Evolutionary conservation across 163 green algal species (phyloP).

Genomic region (Coccomyxa subellipsoidea): DNA sequence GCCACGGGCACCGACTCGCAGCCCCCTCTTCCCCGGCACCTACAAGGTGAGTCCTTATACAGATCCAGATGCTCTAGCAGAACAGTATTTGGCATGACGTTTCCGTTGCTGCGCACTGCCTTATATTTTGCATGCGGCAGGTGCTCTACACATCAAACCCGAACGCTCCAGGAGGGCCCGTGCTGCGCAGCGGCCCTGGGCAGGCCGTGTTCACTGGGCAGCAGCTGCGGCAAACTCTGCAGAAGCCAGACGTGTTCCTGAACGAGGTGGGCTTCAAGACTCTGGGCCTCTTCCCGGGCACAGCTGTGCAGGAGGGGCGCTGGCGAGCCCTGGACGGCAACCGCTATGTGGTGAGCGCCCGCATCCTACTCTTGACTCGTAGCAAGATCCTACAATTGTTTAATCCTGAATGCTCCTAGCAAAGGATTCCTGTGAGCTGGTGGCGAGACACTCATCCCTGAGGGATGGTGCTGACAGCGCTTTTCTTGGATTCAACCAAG

Average conservation of each 20-base stretch:
- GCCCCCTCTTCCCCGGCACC: slow-evolving; percentile 6
- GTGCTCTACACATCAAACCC: slow-evolving; percentile 14
- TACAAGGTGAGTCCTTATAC: slow-evolving; percentile 7
- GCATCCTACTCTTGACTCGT: too few species aligned
- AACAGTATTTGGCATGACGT: too few species aligned
- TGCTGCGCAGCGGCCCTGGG: slow-evolving; percentile 1
- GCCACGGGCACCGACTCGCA: background rate
- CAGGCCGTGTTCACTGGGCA: background rate
- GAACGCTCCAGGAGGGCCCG: slow-evolving; percentile 9
- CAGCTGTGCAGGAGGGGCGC: background rate
- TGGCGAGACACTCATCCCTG: too few species aligned
- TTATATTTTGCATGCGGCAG: too few species aligned
- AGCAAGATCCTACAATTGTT: background rate
- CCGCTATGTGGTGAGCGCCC: background rate
- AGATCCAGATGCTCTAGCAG: too few species aligned
- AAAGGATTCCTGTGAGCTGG: too few species aligned
- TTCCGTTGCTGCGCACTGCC: too few species aligned
- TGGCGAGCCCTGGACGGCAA: background rate
- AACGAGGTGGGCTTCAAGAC: slow-evolving; percentile 4
- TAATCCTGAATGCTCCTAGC: background rate
- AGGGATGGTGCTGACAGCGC: too few species aligned
- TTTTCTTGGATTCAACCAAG: too few species aligned
- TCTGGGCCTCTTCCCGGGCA: background rate
- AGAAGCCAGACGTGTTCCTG: slow-evolving; percentile 4
- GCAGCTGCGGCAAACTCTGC: slow-evolving; percentile 5